These are phyloP conservation scores for Candida koratica DNA, from an alignment of 805 yeast genomes.

Conservation along the genomic window DNA sequence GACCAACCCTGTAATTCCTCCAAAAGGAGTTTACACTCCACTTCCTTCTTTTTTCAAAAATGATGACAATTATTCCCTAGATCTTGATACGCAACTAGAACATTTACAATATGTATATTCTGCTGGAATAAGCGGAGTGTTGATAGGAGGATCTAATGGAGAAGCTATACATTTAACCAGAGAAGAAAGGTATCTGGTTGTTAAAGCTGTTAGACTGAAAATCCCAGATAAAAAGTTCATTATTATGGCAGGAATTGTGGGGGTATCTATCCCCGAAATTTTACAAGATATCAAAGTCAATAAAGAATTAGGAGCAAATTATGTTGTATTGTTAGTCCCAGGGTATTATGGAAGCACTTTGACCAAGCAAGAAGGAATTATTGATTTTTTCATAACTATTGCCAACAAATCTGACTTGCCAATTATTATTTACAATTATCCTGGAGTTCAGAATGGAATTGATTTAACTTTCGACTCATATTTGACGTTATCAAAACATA, in stretches of 20 bases:
- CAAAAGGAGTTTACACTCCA: conserved; percentile 48
- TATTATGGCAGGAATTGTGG: conserved; percentile 47
- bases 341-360: conserved; percentile 47
- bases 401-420: conserved; percentile 44
- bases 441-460: conserved; percentile 45
- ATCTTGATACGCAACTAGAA: conserved; percentile 37
- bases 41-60: conserved; percentile 52
- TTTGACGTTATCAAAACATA: conserved; percentile 40
- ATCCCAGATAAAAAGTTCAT: conserved; percentile 34
- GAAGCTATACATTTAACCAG: conserved; percentile 49
- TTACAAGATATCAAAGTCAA: conserved; percentile 34
- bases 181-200: conserved; percentile 37
- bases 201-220: conserved; percentile 28
- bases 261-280: conserved; percentile 44
- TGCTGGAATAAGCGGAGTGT: conserved; percentile 46
- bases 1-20: conserved; percentile 6
- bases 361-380: conserved; percentile 42
- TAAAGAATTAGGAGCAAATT: conserved; percentile 36
- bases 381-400: conserved; percentile 40
- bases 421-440: conserved; percentile 44
- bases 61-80: conserved; percentile 32
- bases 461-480: conserved; percentile 36
- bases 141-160: conserved; percentile 53
- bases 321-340: conserved; percentile 42
- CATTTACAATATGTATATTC: conserved; percentile 42